phyloP scores from a whole-genome alignment of 352 stramenopile genomes.

The Pythium apleroticum region DNA sequence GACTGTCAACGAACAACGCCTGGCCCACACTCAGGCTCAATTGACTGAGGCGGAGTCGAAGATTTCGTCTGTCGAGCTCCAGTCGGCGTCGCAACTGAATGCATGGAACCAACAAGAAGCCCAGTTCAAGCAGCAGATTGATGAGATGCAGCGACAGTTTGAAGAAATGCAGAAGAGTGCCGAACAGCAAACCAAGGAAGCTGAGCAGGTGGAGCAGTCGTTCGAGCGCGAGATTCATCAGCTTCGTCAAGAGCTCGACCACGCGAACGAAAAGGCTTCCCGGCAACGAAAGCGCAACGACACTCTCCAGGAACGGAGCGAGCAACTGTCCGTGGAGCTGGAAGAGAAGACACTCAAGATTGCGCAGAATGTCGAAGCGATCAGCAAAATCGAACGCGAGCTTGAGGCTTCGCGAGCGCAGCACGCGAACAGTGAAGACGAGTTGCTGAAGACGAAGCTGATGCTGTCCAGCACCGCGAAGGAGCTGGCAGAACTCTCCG shows the following conservation, averaged over 20 bases:
- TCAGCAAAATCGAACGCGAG: slow-evolving; percentile 3
- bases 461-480: slow-evolving; percentile 1
- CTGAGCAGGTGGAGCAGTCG: not conserved
- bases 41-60: not conserved
- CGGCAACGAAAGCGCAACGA: slow-evolving; percentile 23
- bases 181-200: slow-evolving; percentile 5
- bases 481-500: slow-evolving; percentile 5
- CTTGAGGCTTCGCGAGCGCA: not conserved
- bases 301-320: slow-evolving; percentile 16
- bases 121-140: not conserved
- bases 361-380: not conserved
- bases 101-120: slow-evolving; percentile 1
- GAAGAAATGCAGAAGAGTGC: not conserved
- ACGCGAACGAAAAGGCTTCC: slow-evolving; percentile 15
- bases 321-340: slow-evolving; percentile 15
- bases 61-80: not conserved
- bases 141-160: slow-evolving; percentile 5
- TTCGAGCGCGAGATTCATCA: slow-evolving; percentile 3
- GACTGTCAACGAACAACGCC: too few species aligned
- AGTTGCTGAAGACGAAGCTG: not conserved
- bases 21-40: too few species aligned
- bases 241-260: slow-evolving; percentile 23
- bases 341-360: not conserved
- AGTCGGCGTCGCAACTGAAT: slow-evolving; percentile 1
- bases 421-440: not conserved